Conservation (phyloP, 352 stramenopile species). For the Hyaloperonospora brassicae region DNA sequence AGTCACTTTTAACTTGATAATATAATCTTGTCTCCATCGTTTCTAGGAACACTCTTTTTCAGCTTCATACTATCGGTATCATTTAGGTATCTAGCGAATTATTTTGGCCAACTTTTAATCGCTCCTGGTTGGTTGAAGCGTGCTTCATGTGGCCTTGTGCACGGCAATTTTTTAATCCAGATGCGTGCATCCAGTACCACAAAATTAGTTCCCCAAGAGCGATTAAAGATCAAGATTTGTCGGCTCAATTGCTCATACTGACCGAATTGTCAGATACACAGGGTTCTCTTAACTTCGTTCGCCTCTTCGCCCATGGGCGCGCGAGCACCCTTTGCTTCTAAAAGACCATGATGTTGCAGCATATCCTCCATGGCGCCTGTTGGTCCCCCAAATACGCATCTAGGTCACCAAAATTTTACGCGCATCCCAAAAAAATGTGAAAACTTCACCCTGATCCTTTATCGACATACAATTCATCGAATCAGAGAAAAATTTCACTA, state of each 20-base stretch:
- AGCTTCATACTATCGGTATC: constrained; percentile 2
- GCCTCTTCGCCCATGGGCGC: constrained; percentile 2
- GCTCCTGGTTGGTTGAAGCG: neutral
- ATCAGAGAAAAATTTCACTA: too few relatives aligned
- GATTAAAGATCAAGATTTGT: constrained; percentile 25
- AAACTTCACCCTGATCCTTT: too few relatives aligned
- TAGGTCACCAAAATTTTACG: too few relatives aligned
- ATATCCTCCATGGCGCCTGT: too few relatives aligned
- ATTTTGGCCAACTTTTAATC: neutral
- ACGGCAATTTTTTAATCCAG: neutral
- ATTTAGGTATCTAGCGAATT: constrained; percentile 3
- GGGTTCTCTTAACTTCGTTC: neutral
- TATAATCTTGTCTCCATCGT: neutral
- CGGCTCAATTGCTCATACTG: neutral
- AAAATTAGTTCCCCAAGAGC: constrained; percentile 25
- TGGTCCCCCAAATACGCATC: too few relatives aligned
- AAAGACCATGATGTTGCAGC: constrained; percentile 9
- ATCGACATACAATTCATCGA: too few relatives aligned
- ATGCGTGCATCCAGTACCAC: constrained; percentile 19
- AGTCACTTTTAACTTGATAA: constrained; percentile 1
- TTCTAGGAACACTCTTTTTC: neutral
- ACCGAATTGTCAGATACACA: too few relatives aligned
- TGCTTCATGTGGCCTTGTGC: neutral
- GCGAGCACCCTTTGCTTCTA: constrained; percentile 15
- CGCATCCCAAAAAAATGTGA: too few relatives aligned